Conservation (phyloP, 345 rosid species). For the Viola odorata region DNA sequence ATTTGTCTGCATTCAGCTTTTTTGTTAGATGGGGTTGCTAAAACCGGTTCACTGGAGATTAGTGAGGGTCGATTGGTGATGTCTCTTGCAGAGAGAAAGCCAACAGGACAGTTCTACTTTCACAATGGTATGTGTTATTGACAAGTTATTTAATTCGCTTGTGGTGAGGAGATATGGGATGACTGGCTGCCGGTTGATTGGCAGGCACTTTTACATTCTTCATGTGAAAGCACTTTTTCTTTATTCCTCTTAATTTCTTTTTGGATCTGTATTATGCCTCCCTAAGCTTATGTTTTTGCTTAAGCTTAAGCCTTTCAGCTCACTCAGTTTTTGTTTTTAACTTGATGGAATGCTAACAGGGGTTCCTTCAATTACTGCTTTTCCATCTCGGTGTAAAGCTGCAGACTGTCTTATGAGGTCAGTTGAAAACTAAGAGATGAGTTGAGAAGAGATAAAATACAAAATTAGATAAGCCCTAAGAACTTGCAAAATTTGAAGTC, state of each 20-base stretch:
- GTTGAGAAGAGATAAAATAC: neutral
- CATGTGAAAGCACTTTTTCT: too few relatives aligned
- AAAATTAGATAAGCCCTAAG: neutral
- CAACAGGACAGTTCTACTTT: constrained; percentile 63
- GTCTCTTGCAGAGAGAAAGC: constrained; percentile 76
- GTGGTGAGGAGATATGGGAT: too few relatives aligned
- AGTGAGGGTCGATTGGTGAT: constrained; percentile 60
- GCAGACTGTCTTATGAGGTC: constrained; percentile 67
- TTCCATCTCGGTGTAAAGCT: constrained; percentile 67
- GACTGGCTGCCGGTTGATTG: too few relatives aligned
- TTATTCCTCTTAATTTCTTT: too few relatives aligned
- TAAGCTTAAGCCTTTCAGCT: too few relatives aligned
- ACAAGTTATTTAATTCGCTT: too few relatives aligned
- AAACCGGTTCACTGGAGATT: constrained; percentile 71
- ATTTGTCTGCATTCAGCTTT: constrained; percentile 37
- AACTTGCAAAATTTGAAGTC: neutral
- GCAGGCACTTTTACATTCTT: too few relatives aligned
- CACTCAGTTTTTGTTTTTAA: constrained; percentile 26
- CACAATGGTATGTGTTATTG: constrained; percentile 59
- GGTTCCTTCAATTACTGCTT: constrained; percentile 70
- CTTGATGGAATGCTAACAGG: constrained; percentile 39
- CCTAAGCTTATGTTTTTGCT: too few relatives aligned
- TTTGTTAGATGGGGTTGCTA: constrained; percentile 73
- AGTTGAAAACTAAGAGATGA: constrained; percentile 22
- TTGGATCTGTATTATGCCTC: too few relatives aligned